These are phyloP conservation scores for Pseudonitzschia multiseries DNA, from an alignment of 108 stramenopile genomes.

Conservation along the genomic window DNA sequence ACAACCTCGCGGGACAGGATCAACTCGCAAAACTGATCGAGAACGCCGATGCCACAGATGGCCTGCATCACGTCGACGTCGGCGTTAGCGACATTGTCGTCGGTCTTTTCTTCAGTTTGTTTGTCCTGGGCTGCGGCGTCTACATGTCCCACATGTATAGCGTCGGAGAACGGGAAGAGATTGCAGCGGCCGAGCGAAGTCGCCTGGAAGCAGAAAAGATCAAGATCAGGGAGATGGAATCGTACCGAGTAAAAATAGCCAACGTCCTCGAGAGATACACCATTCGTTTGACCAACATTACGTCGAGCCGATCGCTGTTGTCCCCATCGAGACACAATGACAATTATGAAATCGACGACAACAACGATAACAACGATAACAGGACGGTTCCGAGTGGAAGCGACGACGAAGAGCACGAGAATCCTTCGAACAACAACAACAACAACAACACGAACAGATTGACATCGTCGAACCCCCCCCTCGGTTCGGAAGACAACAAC, in stretches of 20 bases:
- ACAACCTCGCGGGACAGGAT: too few relatives aligned
- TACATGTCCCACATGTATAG: slow-evolving; percentile 11
- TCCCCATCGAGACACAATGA: background rate
- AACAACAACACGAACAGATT: too few relatives aligned
- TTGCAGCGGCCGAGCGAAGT: slow-evolving; percentile 1
- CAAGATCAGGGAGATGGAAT: background rate
- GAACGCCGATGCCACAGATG: too few relatives aligned
- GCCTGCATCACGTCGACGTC: too few relatives aligned
- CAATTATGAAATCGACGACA: background rate
- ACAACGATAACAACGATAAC: background rate
- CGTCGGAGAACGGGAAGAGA: too few relatives aligned
- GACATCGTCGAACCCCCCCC: too few relatives aligned
- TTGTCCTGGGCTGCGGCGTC: background rate
- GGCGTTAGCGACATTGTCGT: too few relatives aligned
- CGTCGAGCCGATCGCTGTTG: background rate
- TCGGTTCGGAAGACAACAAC: background rate
- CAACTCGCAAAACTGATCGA: too few relatives aligned
- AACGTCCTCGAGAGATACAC: background rate
- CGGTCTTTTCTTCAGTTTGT: too few relatives aligned
- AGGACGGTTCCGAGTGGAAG: background rate
- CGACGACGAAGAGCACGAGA: background rate
- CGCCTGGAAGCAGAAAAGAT: background rate
- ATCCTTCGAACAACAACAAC: background rate
- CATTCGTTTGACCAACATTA: slow-evolving; percentile 6
- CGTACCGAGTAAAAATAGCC: background rate